Evolutionary conservation across 73 alveolate genomes (phyloP).

Genomic region (Halteria grandinella): DNA sequence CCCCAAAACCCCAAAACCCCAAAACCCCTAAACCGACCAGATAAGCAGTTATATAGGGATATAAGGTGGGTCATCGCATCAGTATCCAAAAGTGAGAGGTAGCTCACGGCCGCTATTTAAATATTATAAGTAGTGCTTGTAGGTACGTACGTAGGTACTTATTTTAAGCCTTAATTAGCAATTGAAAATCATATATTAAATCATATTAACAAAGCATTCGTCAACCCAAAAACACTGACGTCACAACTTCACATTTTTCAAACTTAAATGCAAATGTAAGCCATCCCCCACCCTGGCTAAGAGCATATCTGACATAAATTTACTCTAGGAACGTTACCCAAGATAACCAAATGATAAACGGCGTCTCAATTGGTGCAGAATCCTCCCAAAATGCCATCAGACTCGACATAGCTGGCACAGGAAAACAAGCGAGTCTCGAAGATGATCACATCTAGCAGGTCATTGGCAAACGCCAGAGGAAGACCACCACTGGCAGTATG

Average conservation of each 20-base stretch:
- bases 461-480: conserved; percentile 13
- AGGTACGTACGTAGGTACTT: no score
- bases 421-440: neutral
- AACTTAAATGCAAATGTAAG: conserved; percentile 19
- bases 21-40: no score
- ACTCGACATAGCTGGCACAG: neutral
- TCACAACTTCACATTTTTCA: neutral
- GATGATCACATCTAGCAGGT: neutral
- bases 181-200: no score
- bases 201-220: conserved; percentile 23
- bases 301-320: neutral
- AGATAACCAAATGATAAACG: no score
- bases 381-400: neutral
- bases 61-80: no score
- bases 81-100: no score
- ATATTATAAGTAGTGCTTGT: no score
- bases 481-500: neutral
- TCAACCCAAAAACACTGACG: conserved; percentile 1
- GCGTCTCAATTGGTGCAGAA: neutral
- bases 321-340: neutral
- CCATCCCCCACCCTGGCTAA: neutral
- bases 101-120: neutral
- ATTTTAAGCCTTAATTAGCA: no score
- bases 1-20: no score
- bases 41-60: no score